Evolutionary conservation across 768 basidiomycete genomes (phyloP), one percentile per base, ranked within the genome.

Genomic region (Boletus huronensis): DNA sequence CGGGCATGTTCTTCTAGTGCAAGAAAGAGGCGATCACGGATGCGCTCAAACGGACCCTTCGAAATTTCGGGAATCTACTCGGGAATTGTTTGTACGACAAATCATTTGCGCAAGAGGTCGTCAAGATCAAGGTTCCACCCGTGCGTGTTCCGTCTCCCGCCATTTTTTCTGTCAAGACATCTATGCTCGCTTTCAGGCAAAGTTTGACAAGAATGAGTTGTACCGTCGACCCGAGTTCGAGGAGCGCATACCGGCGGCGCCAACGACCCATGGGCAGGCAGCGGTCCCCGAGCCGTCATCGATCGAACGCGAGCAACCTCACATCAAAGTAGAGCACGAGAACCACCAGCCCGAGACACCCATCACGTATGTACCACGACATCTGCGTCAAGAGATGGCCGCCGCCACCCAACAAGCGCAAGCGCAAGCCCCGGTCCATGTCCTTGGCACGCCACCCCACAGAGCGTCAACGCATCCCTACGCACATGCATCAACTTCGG

Each of bases 61-160:
- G 93, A 25, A 92, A 85, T 59, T 99, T 98, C 66, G 97, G 97
- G 38, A 97, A 95, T 67, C 75, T 98, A 3, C 77, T 98, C 16
- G 97, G 97, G 1, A 96, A 97, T 64, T 99, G 97, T 71, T 72
- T 98, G n/a, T 98, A 98, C 64, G 97, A 98, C 74, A 97, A 96
- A 73, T 70, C 80, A 6, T 98, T 93, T 69, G 81, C 90, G 0
- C 80, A 87, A 45, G 89, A 95, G 65, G 77, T 99, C 9, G 74
- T 82, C 38, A 96, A 95, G 73, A 87, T 98, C 59, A 96, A 92
- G 68, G 84, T 91, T 0, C 80, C 82, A 29, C 83, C 84, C 4
- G 94, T 96, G 63, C 54, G 88, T 80, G 46, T 39, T 19, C 10
- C 29, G 19, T 32, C 6, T 39, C 6, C n/a, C n/a, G n/a, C n/a